Base-by-base conservation (phyloP, 192 early-diverging fungal genomes). In the Chytriomyces confervae region DNA sequence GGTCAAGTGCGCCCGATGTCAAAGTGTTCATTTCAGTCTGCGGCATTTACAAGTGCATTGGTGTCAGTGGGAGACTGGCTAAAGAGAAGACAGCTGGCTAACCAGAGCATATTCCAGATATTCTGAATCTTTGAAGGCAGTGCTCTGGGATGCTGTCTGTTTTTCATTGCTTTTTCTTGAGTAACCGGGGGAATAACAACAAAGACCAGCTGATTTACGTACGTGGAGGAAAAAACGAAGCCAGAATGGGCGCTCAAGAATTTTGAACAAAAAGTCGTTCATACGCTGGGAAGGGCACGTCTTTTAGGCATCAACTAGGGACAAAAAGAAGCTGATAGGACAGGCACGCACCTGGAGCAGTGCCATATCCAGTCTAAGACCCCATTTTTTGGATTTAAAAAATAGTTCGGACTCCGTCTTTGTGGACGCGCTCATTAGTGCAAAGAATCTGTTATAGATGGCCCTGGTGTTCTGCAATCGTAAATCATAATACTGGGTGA, bases 191-290 rank as follows among this genome's bases (percentile, higher is more conserved):
- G 51, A 57, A n/a, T 57, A 16, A 16, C 11, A 57, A 16, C 11
- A 2, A 20, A 24, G 16, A 44, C 16, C 23, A 24, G 20, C 9
- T 16, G 27, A 47, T 44, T 16, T 45, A 9, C 66, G 7, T 9
- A 67, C 66, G 8, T 67, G 66, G 7, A 67, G 43, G 5, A 67
- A 67, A 20, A 67, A 67, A 8, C 66, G 66, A 1, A 67, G 66
- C 66, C 66, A 67, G 46, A 67, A n/a, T 45, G 66, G 66, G 11
- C 44, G 66, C 7, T 24, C 66, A 24, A 67, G 66, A 67, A 67
- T 67, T 20, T 67, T 67, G 66, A 45, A 67, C 66, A 67, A 67
- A 5, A 45, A 67, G 27, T 47, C 66, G 44, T 67, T 67, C 9
- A 67, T 16, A 45, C 46, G 29, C 66, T 67, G 44, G 16, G 9